Evolutionary conservation across 352 stramenopile species (phyloP), one percentile per base, ranked within the genome.

Genomic region (Pythium dissimile): DNA sequence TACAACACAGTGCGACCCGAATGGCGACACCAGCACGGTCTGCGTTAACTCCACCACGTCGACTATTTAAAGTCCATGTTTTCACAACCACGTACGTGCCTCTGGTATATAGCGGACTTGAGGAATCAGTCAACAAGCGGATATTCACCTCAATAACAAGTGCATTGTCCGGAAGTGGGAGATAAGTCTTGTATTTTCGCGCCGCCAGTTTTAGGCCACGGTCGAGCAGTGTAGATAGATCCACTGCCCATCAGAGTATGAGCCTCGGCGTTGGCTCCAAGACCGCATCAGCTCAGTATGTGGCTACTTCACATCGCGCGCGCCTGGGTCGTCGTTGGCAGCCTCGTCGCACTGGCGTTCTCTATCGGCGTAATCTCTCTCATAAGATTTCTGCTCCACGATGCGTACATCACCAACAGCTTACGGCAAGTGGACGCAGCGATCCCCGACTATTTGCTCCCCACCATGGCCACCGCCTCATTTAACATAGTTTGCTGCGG

Each of bases 1-100:
- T 23, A n/a, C 37, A 13, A 41, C 57, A 7, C n/a, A 28, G 21
- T 64, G 57, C 24, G 39, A 58, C 39, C 52, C 52, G 5, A 44
- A 26, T 23, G 52, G 52, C 5, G 52, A 26, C 7, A 41, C 48
- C 24, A 24, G 12, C 8, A 51, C 41, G 0, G 52, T 59, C 10
- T 59, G 52, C 18, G 50, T 58, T 16, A 41, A 38, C 20, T 31
- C 21, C 18, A 24, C n/a, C n/a, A n/a, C n/a, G n/a, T n/a, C n/a
- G n/a, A n/a, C n/a, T n/a, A n/a, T n/a, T n/a, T n/a, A n/a, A n/a
- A n/a, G n/a, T n/a, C n/a, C n/a, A n/a, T n/a, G n/a, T n/a, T n/a
- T n/a, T n/a, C n/a, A n/a, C n/a, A n/a, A n/a, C n/a, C n/a, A n/a
- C n/a, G n/a, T n/a, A n/a, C n/a, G n/a, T n/a, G n/a, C n/a, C n/a